A percentile compares a stretch with the other conserved stretches of the same genome.
Evolutionary conservation across 768 basidiomycete species (phyloP).

Genomic region (Macrolepiota dolichaula): DNA sequence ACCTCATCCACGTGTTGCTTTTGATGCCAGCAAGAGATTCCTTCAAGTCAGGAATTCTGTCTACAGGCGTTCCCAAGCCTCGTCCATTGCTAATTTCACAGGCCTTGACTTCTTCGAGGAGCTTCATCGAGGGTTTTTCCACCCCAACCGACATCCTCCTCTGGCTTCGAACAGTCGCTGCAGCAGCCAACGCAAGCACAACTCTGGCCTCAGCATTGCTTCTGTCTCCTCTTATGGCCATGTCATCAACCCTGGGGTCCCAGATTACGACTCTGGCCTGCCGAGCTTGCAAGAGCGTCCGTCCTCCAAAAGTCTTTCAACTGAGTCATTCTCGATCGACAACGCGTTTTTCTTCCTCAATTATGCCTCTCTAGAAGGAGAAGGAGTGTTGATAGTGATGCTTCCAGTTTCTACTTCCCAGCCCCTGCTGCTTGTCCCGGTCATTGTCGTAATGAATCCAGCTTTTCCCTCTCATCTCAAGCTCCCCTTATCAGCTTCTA

Average conservation of each 20-base stretch:
- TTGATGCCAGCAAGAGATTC: no score
- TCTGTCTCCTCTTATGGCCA: no score
- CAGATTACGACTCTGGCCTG: constrained; percentile 70
- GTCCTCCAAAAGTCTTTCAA: constrained; percentile 54
- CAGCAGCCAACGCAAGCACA: no score
- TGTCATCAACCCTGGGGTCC: constrained; percentile 59
- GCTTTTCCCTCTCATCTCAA: constrained; percentile 47
- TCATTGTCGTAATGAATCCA: constrained; percentile 63
- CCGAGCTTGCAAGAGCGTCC: constrained; percentile 55
- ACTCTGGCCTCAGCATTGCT: no score
- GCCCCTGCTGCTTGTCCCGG: constrained; percentile 43
- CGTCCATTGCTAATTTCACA: constrained; percentile 61
- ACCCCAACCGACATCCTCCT: constrained; percentile 53
- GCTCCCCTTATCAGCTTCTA: constrained; percentile 71
- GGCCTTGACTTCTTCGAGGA: constrained; percentile 80
- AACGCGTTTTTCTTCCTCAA: constrained; percentile 69
- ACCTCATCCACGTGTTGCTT: constrained; percentile 23
- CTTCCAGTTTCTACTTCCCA: constrained; percentile 75
- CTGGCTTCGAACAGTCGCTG: constrained; percentile 30
- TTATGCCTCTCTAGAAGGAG: constrained; percentile 28
- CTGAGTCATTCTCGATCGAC: constrained; percentile 58
- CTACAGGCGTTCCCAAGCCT: constrained; percentile 35
- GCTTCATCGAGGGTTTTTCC: constrained; percentile 71
- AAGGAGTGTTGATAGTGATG: constrained; percentile 66
- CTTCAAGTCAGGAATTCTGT: no score